These are phyloP conservation scores for Penicillium chermesinum DNA, from an alignment of 495 filamentous ascomycete genomes.

Conservation along the genomic window DNA sequence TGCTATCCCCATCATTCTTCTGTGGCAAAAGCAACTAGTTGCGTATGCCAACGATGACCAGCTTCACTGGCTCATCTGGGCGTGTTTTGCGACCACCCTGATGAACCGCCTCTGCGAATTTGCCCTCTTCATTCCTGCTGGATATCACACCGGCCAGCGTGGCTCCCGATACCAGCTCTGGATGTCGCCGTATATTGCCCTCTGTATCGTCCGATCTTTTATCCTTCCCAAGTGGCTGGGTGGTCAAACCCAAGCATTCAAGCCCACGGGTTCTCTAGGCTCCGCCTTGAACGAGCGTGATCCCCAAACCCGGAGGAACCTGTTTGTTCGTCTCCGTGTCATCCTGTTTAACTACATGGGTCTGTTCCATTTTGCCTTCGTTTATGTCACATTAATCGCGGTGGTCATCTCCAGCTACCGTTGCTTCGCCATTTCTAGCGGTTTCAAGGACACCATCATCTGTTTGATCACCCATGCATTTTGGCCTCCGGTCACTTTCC, in stretches of 20 bases:
- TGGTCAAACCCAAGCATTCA: conserved; percentile 33
- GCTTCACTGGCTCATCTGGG: conserved; percentile 45
- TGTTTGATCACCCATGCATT: conserved; percentile 44
- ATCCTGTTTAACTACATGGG: conserved; percentile 35
- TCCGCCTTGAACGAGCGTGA: conserved; percentile 32
- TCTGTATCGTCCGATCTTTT: conserved; percentile 40
- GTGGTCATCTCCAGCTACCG: conserved; percentile 32
- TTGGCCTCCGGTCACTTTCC: conserved; percentile 42
- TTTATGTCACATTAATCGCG: conserved; percentile 36
- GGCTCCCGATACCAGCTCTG: conserved; percentile 38
- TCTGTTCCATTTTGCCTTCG: conserved; percentile 34
- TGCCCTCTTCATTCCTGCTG: conserved; percentile 39
- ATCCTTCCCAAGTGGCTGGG: conserved; percentile 41
- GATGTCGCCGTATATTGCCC: conserved; percentile 44
- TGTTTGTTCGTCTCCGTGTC: conserved; percentile 27
- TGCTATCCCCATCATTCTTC: conserved; percentile 43
- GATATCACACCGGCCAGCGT: conserved; percentile 41
- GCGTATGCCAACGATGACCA: conserved; percentile 37
- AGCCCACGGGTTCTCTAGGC: conserved; percentile 30
- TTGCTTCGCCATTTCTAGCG: conserved; percentile 25
- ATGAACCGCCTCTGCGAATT: conserved; percentile 40
- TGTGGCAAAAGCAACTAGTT: conserved; percentile 41
- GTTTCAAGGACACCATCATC: conserved; percentile 26
- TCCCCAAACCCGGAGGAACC: conserved; percentile 23
- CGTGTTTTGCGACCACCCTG: conserved; percentile 38